Evolutionary conservation across 345 rosid species (phyloP).

Genomic region (Eucalyptus polybractea): DNA sequence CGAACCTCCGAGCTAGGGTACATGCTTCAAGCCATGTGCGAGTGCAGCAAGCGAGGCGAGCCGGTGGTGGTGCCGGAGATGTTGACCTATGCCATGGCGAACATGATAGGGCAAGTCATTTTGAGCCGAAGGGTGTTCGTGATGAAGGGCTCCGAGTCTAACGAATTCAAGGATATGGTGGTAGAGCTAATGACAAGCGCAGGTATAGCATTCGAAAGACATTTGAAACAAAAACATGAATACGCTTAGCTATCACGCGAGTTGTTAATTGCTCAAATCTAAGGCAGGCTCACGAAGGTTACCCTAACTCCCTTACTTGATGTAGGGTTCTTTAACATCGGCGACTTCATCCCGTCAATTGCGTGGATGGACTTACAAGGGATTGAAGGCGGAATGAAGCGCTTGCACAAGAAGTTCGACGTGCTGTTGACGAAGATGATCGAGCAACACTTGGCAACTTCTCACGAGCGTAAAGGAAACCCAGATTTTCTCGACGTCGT

Average conservation of each 20-base stretch:
- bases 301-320: background rate
- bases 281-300: background rate
- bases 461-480: conserved; percentile 13
- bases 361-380: conserved; percentile 68
- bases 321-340: conserved; percentile 42
- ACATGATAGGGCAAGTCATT: conserved; percentile 50
- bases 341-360: conserved; percentile 50
- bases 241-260: background rate
- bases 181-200: conserved; percentile 51
- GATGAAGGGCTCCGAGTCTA: conserved; percentile 32
- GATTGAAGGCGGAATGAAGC: conserved; percentile 48
- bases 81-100: conserved; percentile 40
- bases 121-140: conserved; percentile 41
- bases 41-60: conserved; percentile 14
- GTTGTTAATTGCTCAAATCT: background rate
- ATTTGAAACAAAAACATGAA: background rate
- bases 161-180: conserved; percentile 61
- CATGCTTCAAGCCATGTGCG: conserved; percentile 34
- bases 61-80: conserved; percentile 33
- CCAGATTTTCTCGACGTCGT: conserved; percentile 43
- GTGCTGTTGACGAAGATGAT: conserved; percentile 35
- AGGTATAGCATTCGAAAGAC: background rate
- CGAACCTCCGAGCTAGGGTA: conserved; percentile 25
- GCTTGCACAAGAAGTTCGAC: conserved; percentile 36
- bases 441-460: conserved; percentile 21